These are phyloP conservation scores for Eucalyptus cloeziana DNA, from an alignment of 345 rosid genomes.

Conservation along the genomic window DNA sequence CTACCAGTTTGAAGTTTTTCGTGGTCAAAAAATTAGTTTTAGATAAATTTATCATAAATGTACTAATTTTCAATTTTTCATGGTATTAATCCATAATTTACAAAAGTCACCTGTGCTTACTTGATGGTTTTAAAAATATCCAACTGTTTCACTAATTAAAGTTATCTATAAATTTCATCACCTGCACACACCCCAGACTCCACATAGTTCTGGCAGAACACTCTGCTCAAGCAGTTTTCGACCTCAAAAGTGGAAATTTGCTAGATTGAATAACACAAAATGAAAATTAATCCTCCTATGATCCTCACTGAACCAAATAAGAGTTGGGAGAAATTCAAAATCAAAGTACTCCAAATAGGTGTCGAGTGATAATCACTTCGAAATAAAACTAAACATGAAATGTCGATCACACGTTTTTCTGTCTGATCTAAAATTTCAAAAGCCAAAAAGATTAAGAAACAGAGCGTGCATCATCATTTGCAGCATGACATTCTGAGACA, in stretches of 20 bases:
- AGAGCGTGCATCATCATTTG: background rate
- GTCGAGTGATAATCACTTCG: background rate
- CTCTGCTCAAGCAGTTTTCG: background rate
- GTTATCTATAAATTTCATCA: background rate
- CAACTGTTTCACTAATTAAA: background rate
- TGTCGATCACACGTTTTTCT: background rate
- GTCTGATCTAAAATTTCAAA: background rate
- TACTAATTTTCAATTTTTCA: too few species aligned
- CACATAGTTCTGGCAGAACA: background rate
- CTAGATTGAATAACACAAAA: background rate
- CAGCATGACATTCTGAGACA: background rate
- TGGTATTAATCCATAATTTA: too few species aligned
- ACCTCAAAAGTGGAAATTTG: background rate
- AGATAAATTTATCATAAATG: too few species aligned
- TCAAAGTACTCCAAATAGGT: background rate
- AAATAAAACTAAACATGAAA: background rate
- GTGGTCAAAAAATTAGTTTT: rapidly evolving
- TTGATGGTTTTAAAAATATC: background rate
- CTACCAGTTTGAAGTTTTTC: rapidly evolving
- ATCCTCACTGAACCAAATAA: background rate
- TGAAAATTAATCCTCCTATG: background rate
- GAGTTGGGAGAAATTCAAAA: background rate
- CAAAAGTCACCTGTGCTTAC: background rate
- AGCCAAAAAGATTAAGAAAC: background rate
- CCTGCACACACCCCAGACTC: background rate